A percentile compares a stretch with the other conserved stretches of the same genome.
phyloP scores from a whole-genome alignment of 2,329 filamentous ascomycete species.

The Taxawa tesnikishii region DNA sequence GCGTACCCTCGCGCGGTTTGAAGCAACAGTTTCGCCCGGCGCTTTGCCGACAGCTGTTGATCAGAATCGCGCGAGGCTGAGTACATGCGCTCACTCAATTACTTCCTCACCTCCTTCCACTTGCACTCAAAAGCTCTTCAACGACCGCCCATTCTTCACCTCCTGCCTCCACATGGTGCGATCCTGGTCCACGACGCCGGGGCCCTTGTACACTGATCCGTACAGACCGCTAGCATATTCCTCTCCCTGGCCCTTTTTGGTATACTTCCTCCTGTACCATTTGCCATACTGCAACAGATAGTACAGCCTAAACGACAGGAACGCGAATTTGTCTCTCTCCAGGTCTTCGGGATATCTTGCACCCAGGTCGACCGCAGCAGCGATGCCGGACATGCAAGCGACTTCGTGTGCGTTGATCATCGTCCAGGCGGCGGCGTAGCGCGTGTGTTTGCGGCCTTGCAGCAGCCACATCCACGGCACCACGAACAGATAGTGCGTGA shows the following conservation, averaged over 20 bases:
- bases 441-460: constrained; percentile 50
- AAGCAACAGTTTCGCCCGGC: too few species aligned
- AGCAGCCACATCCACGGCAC: constrained; percentile 63
- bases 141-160: constrained; percentile 22
- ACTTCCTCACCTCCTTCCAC: too few species aligned
- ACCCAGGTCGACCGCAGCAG: constrained; percentile 56
- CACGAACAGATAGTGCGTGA: constrained; percentile 51
- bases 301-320: constrained; percentile 49
- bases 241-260: constrained; percentile 33
- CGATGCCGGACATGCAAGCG: constrained; percentile 58
- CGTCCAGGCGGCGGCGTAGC: constrained; percentile 57
- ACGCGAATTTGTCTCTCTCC: constrained; percentile 49
- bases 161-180: constrained; percentile 42
- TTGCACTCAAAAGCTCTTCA: too few species aligned
- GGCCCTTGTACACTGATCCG: constrained; percentile 47
- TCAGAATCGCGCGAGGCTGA: too few species aligned
- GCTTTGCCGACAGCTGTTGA: too few species aligned
- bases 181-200: constrained; percentile 41
- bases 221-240: constrained; percentile 47
- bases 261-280: constrained; percentile 40
- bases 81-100: too few species aligned
- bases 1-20: too few species aligned
- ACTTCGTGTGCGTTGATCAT: constrained; percentile 59
- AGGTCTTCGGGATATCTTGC: constrained; percentile 51
- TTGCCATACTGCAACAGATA: constrained; percentile 49